Base-by-base conservation (phyloP, 352 stramenopile species). In the Phytophthora fragariaefolia region DNA sequence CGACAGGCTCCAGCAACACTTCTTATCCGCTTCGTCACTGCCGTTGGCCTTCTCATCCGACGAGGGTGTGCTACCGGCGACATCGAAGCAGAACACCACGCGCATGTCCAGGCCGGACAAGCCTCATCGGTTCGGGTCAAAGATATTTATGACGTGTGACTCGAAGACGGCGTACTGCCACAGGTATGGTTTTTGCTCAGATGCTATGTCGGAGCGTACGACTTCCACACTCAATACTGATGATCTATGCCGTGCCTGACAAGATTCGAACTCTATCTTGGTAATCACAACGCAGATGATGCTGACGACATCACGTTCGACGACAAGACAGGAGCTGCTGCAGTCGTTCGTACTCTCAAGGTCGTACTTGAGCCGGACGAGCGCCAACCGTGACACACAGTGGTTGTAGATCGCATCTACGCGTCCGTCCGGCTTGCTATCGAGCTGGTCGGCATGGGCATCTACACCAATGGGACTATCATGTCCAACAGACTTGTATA, bases 71-170 rank as follows among this genome's bases (percentile, higher is more conserved):
- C 28, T 76, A 10, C 69, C 55, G 6, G 23, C 66, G 0, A 73
- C 69, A 5, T 81, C 73, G 1, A 48, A 49, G 15, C 45, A 59
- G 0, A 81, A 81, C 63, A 73, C 66, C 2, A 78, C 63, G 1
- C 49, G 63, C 1, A 69, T 74, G 59, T 81, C 72, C 22, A 78
- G 72, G 52, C 63, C 71, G 1, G 73, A 78, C 57, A 81, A 76
- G 38, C 69, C 73, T 34, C 28, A 34, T 34, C 28, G 28, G 7
- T 34, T 12, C 28, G 28, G 28, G 12, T 34, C 28, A 34, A 74
- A 76, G 53, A n/a, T 76, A 20, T 80, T 71, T 52, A 80, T 80
- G 68, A 57, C 53, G 23, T 74, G 73, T 28, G 63, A 73, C 50
- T 43, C 60, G 12, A 45, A 20, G 22, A 58, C 55, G 0, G 43